Percentiles rank a stretch among this genome's conserved stretches.
These are phyloP conservation scores for Phytopythium kandeliae DNA, from an alignment of 352 stramenopile genomes.

Conservation along the genomic window DNA sequence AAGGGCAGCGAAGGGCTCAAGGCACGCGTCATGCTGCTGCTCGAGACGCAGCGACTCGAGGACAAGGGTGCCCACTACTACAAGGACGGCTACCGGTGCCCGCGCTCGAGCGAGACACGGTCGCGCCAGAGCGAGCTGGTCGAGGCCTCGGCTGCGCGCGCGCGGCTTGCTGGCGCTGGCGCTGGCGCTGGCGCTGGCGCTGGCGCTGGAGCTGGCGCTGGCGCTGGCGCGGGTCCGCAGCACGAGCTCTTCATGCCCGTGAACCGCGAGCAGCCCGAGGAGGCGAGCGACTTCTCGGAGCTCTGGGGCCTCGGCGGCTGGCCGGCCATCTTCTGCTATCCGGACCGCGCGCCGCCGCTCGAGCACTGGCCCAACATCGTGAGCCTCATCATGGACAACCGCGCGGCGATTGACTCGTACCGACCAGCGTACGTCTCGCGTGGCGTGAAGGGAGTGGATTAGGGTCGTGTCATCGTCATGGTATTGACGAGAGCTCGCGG, in stretches of 20 bases:
- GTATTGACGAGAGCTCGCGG: too few species aligned
- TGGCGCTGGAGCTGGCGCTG: not conserved
- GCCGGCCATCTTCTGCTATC: slow-evolving; percentile 82
- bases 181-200: not conserved
- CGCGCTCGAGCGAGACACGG: slow-evolving; percentile 40
- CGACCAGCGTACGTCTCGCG: slow-evolving; percentile 51
- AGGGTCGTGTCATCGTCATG: too few species aligned
- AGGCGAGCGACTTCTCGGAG: slow-evolving; percentile 71
- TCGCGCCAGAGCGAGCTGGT: slow-evolving; percentile 26
- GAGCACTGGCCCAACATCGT: slow-evolving; percentile 86
- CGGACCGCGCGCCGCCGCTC: slow-evolving; percentile 43
- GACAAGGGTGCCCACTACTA: slow-evolving; percentile 77
- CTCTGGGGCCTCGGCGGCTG: slow-evolving; percentile 75
- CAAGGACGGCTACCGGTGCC: slow-evolving; percentile 70
- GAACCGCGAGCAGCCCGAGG: slow-evolving; percentile 49
- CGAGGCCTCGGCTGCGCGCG: slow-evolving; percentile 15
- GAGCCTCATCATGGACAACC: slow-evolving; percentile 85
- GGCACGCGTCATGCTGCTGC: slow-evolving; percentile 60
- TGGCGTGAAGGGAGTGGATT: too few species aligned
- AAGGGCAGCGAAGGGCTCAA: slow-evolving; percentile 34
- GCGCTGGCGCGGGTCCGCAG: slow-evolving; percentile 4
- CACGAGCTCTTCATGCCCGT: slow-evolving; percentile 51
- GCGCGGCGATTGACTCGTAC: slow-evolving; percentile 40
- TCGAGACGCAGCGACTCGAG: slow-evolving; percentile 71
- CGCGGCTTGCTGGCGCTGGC: too few species aligned